phyloP scores from a whole-genome alignment of 352 stramenopile genomes.

The Phytopythium delawarense region DNA sequence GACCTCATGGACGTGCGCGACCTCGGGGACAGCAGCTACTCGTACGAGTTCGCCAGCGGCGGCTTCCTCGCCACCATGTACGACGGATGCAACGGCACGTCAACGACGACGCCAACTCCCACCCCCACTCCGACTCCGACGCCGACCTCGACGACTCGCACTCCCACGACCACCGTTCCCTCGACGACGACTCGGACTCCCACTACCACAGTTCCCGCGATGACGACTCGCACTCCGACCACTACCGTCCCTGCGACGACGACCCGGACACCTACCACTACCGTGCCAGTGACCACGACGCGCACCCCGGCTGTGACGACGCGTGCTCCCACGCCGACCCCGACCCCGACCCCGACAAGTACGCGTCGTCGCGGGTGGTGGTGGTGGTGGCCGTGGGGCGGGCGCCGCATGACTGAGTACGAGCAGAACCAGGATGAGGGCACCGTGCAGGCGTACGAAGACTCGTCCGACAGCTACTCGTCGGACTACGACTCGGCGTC shows the following conservation, averaged over 20 bases:
- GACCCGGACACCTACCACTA: conserved; percentile 1
- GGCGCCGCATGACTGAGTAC: background rate
- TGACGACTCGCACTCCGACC: conserved; percentile 1
- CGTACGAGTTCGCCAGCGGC: conserved; percentile 44
- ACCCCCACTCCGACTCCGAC: conserved; percentile 5
- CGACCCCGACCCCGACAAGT: background rate
- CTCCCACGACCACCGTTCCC: conserved; percentile 7
- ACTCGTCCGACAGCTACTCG: background rate
- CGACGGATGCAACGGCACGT: conserved; percentile 29
- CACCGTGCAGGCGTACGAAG: background rate
- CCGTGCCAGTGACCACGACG: conserved; percentile 4
- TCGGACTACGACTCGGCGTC: background rate
- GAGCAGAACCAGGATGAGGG: conserved; percentile 3
- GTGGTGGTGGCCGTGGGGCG: conserved; percentile 6
- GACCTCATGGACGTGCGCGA: conserved; percentile 45
- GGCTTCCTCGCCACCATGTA: conserved; percentile 40
- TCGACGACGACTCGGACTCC: conserved; percentile 2
- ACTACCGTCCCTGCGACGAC: conserved; percentile 5
- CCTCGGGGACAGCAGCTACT: conserved; percentile 48
- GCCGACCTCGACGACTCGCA: background rate
- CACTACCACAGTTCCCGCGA: conserved; percentile 7
- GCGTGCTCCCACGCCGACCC: background rate
- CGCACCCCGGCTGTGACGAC: conserved; percentile 2
- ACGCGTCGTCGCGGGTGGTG: background rate
- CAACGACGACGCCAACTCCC: conserved; percentile 17